A percentile compares a stretch with the other conserved stretches of the same genome.
Evolutionary conservation across 1,139 yeast species (phyloP).

Genomic region (Blastobotrys capitulatus): DNA sequence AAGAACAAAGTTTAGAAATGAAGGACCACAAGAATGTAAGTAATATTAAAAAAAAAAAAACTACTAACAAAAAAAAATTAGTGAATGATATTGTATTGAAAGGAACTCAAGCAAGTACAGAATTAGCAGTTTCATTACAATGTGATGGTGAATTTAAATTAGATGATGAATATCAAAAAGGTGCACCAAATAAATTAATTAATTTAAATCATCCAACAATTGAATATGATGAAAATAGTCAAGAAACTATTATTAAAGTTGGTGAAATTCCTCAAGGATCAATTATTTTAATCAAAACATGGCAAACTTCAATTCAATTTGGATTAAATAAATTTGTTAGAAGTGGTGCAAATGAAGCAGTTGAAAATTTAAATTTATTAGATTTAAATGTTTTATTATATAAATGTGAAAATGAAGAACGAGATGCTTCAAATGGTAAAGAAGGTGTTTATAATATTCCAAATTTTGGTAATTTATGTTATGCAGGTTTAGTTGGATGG

Average conservation of each 20-base stretch:
- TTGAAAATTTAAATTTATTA: slow-evolving; percentile 51
- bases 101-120: slow-evolving; percentile 59
- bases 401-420: slow-evolving; percentile 81
- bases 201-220: slow-evolving; percentile 50
- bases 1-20: slow-evolving; percentile 61
- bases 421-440: slow-evolving; percentile 66
- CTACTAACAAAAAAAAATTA: slow-evolving; percentile 31
- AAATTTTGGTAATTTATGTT: slow-evolving; percentile 61
- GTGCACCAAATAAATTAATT: slow-evolving; percentile 61
- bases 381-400: slow-evolving; percentile 75
- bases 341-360: slow-evolving; percentile 71
- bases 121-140: slow-evolving; percentile 55
- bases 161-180: slow-evolving; percentile 35
- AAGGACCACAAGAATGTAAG: slow-evolving; percentile 31
- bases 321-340: slow-evolving; percentile 60
- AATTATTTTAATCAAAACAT: slow-evolving; percentile 75
- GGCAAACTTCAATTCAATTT: slow-evolving; percentile 49
- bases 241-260: slow-evolving; percentile 45
- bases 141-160: slow-evolving; percentile 46
- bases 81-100: slow-evolving; percentile 57
- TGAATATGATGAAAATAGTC: slow-evolving; percentile 37
- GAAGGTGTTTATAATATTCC: slow-evolving; percentile 77
- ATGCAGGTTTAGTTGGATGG: slow-evolving; percentile 96
- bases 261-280: slow-evolving; percentile 83
- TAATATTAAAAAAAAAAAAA: slow-evolving; percentile 4